Evolutionary conservation across 768 basidiomycete species (phyloP).

Genomic region (Tremella mesenterica): DNA sequence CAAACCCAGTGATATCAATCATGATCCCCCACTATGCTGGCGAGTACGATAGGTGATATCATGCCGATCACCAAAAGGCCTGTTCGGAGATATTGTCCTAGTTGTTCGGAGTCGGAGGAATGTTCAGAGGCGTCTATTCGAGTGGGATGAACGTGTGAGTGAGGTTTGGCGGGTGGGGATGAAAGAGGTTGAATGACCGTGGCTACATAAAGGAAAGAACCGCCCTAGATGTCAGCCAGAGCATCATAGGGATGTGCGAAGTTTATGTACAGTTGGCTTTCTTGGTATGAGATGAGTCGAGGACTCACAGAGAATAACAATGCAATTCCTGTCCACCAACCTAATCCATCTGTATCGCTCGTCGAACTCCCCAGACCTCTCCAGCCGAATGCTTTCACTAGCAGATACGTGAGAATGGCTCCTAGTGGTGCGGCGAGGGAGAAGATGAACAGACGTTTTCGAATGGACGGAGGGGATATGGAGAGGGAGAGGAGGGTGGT

Average conservation of each 20-base stretch:
- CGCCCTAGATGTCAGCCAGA: conserved; percentile 57
- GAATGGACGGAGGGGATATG: conserved; percentile 61
- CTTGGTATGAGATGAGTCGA: background rate
- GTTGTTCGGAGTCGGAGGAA: conserved; percentile 44
- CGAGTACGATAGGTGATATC: conserved; percentile 59
- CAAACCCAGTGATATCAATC: no score
- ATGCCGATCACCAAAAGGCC: conserved; percentile 59
- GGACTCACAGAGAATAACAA: conserved; percentile 71
- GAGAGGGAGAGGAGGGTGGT: conserved; percentile 70
- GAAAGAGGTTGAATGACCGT: conserved; percentile 73
- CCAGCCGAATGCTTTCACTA: conserved; percentile 49
- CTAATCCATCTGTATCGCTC: conserved; percentile 41
- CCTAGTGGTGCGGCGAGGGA: conserved; percentile 73
- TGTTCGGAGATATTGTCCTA: conserved; percentile 50
- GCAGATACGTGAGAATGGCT: conserved; percentile 64
- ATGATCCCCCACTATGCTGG: conserved; percentile 55
- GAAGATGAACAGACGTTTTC: conserved; percentile 67
- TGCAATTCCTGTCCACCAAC: conserved; percentile 63
- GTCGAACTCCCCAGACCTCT: conserved; percentile 5
- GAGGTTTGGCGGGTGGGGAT: conserved; percentile 17
- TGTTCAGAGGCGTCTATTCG: no score
- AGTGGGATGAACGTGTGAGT: conserved; percentile 37
- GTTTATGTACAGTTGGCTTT: no score
- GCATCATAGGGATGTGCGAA: no score
- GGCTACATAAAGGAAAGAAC: conserved; percentile 89